Evolutionary conservation across 2,329 filamentous ascomycete species (phyloP).

Genomic region (Neonectria coccinea): DNA sequence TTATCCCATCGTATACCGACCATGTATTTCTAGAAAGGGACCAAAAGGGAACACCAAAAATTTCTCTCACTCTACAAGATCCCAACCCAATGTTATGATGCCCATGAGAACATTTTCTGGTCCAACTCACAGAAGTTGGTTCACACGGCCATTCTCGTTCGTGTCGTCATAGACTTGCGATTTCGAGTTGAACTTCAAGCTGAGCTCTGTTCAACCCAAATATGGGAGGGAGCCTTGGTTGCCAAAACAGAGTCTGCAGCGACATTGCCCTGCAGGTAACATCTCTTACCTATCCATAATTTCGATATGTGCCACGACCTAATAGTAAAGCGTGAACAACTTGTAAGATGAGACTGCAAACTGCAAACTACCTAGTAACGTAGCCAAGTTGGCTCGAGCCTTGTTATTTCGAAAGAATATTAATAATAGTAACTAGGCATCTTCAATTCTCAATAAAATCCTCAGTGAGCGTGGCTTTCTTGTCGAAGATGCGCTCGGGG

Average conservation of each 20-base stretch:
- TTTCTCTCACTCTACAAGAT: slow-evolving; percentile 40
- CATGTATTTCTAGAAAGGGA: slow-evolving; percentile 53
- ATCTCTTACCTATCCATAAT: not conserved
- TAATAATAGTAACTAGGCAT: not conserved
- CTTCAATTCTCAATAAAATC: slow-evolving; percentile 51
- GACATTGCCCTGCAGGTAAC: not conserved
- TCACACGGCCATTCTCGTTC: not conserved
- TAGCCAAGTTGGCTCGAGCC: not conserved
- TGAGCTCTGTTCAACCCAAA: not conserved
- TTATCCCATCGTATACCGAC: slow-evolving; percentile 44
- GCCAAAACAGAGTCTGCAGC: not conserved
- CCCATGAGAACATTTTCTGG: not conserved
- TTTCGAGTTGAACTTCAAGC: not conserved
- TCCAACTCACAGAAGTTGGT: not conserved
- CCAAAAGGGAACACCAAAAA: slow-evolving; percentile 39
- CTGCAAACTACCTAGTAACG: not conserved
- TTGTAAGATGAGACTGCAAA: not conserved
- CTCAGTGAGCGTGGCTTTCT: slow-evolving; percentile 50
- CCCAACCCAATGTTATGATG: not conserved
- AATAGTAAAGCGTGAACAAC: not conserved
- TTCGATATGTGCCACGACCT: not conserved
- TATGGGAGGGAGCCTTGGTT: not conserved
- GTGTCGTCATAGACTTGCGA: not conserved
- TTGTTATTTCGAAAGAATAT: too few species aligned
- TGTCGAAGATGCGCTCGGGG: slow-evolving; percentile 47